Evolutionary conservation across 2,329 filamentous ascomycete species (phyloP).

Genomic region (Septoria petroselini): DNA sequence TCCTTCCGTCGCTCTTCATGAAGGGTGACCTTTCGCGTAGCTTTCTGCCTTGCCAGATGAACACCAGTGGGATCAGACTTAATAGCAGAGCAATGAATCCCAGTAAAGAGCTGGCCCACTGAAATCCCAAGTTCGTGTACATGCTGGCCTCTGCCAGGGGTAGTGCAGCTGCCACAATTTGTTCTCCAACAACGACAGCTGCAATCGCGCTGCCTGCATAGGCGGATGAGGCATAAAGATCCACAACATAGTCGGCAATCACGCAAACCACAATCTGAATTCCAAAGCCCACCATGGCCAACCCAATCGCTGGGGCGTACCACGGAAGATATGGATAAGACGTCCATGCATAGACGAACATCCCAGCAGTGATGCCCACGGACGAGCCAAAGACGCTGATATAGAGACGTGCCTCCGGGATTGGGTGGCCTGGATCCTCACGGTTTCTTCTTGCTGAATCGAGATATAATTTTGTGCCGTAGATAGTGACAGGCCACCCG

Average conservation of each 20-base stretch:
- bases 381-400: constrained; percentile 46
- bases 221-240: constrained; percentile 46
- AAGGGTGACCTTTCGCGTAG: constrained; percentile 38
- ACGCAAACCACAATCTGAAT: constrained; percentile 48
- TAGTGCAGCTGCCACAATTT: constrained; percentile 49
- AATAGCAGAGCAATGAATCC: constrained; percentile 46
- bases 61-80: constrained; percentile 46
- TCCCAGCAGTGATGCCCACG: constrained; percentile 47
- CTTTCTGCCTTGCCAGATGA: constrained; percentile 38
- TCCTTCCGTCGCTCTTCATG: constrained; percentile 28
- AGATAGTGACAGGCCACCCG: constrained; percentile 41
- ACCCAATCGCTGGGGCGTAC: constrained; percentile 48
- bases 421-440: constrained; percentile 38
- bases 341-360: constrained; percentile 54
- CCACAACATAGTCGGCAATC: constrained; percentile 50
- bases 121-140: constrained; percentile 49
- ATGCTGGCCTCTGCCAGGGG: constrained; percentile 49
- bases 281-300: constrained; percentile 51
- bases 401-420: constrained; percentile 49
- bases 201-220: constrained; percentile 52
- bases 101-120: constrained; percentile 50
- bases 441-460: constrained; percentile 41
- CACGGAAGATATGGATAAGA: constrained; percentile 45
- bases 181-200: constrained; percentile 50
- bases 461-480: constrained; percentile 41